Evolutionary conservation across 331 rosid genomes (phyloP).

Genomic region (Prunus yedoensis): DNA sequence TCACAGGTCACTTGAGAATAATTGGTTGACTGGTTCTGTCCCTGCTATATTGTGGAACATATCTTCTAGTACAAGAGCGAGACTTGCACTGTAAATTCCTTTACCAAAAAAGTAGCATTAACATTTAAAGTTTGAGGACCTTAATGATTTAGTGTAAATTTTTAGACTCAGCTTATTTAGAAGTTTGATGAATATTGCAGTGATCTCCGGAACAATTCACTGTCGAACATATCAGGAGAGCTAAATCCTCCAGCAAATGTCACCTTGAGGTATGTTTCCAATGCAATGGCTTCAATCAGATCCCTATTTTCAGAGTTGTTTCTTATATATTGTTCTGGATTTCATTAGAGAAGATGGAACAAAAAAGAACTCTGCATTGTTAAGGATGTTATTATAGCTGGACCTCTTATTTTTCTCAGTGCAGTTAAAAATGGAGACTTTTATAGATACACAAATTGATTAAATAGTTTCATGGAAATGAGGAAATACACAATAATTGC

Average conservation of each 20-base stretch:
- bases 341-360: not conserved
- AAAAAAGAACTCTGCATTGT: not conserved
- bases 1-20: slow-evolving; percentile 55
- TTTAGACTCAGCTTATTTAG: slow-evolving; percentile 9
- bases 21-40: slow-evolving; percentile 50
- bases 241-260: slow-evolving; percentile 55
- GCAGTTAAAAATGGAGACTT: too few relatives aligned
- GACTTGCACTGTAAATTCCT: slow-evolving; percentile 53
- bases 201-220: slow-evolving; percentile 64
- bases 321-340: not conserved
- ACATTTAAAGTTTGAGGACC: not conserved
- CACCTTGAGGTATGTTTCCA: slow-evolving; percentile 58
- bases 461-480: too few relatives aligned
- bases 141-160: not conserved
- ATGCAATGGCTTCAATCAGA: slow-evolving; percentile 8
- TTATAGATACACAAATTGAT: too few relatives aligned
- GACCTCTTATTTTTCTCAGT: too few relatives aligned
- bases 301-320: not conserved
- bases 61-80: slow-evolving; percentile 37
- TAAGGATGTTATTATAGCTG: too few relatives aligned
- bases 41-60: slow-evolving; percentile 55
- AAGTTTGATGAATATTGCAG: slow-evolving; percentile 38
- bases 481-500: too few relatives aligned
- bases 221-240: slow-evolving; percentile 44
- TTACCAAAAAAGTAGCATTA: not conserved